Evolutionary conservation across 192 early-diverging fungal species (phyloP).

Genomic region (Rhizoclosmatium globosum): DNA sequence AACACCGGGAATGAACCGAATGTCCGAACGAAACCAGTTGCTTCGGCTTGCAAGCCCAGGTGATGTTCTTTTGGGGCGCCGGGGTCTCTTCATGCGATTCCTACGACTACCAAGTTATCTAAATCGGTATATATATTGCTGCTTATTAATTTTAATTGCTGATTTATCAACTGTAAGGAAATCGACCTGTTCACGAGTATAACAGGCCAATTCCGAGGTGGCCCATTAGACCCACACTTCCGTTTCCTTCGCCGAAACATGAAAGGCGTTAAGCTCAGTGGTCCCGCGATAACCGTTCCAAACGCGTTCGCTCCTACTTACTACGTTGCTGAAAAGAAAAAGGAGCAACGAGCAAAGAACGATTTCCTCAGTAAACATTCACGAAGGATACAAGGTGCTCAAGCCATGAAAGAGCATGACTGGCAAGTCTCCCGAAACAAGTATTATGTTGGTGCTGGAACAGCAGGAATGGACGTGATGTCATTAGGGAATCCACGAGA

Average conservation of each 20-base stretch:
- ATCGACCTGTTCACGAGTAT: constrained; percentile 31
- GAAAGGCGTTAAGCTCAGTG: constrained; percentile 27
- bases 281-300: constrained; percentile 1
- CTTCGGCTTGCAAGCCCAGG: constrained; percentile 15
- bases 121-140: constrained; percentile 7
- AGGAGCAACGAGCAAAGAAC: constrained; percentile 22
- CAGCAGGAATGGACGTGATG: not conserved
- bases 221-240: constrained; percentile 15
- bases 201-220: constrained; percentile 38
- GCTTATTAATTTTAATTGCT: not conserved
- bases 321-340: constrained; percentile 18
- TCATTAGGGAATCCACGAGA: not conserved
- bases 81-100: constrained; percentile 27
- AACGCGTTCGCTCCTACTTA: not conserved
- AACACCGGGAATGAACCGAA: not conserved
- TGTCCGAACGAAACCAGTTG: not conserved
- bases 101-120: constrained; percentile 3
- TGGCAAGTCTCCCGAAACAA: constrained; percentile 12
- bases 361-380: constrained; percentile 14
- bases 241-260: constrained; percentile 28
- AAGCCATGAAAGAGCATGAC: constrained; percentile 29
- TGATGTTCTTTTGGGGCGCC: constrained; percentile 19
- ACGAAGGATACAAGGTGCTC: constrained; percentile 20
- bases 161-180: constrained; percentile 1
- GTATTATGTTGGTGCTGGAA: constrained; percentile 16